These are phyloP conservation scores for Xylaria flabelliformis DNA, from an alignment of 495 filamentous ascomycete species.

Conservation along the genomic window DNA sequence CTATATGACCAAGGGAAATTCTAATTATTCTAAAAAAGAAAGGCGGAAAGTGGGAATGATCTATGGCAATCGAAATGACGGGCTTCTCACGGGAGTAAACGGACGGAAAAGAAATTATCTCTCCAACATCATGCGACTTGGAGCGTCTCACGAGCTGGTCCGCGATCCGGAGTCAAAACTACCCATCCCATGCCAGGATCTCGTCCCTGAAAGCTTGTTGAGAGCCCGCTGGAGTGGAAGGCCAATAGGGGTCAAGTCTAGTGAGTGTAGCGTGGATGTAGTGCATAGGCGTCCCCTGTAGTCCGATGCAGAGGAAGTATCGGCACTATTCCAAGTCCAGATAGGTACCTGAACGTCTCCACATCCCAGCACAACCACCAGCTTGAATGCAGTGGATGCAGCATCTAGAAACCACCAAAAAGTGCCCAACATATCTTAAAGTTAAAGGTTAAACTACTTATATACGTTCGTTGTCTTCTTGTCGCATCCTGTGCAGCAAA, in stretches of 20 bases:
- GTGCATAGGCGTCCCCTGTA: constrained; percentile 1
- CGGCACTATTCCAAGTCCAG: background rate
- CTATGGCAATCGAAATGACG: background rate
- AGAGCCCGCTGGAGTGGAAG: background rate
- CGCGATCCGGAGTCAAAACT: background rate
- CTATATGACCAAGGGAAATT: background rate
- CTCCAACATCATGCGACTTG: constrained; percentile 15
- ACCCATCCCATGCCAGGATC: background rate
- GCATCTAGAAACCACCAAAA: background rate
- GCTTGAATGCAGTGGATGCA: background rate
- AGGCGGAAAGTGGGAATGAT: background rate
- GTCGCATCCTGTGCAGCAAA: background rate
- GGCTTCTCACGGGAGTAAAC: background rate
- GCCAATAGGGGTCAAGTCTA: constrained; percentile 10
- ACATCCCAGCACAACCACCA: constrained; percentile 8
- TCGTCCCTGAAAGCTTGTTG: background rate
- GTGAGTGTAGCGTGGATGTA: background rate
- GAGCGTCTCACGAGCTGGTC: constrained; percentile 13
- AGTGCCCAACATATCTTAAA: background rate
- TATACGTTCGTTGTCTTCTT: background rate
- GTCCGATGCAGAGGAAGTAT: background rate
- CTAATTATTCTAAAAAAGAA: background rate
- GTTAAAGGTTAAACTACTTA: too few species aligned
- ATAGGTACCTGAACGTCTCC: constrained; percentile 2
- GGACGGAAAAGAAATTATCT: background rate